Base-by-base conservation (phyloP, 2,329 filamentous ascomycete species). In the Chaetomium olivaceum region DNA sequence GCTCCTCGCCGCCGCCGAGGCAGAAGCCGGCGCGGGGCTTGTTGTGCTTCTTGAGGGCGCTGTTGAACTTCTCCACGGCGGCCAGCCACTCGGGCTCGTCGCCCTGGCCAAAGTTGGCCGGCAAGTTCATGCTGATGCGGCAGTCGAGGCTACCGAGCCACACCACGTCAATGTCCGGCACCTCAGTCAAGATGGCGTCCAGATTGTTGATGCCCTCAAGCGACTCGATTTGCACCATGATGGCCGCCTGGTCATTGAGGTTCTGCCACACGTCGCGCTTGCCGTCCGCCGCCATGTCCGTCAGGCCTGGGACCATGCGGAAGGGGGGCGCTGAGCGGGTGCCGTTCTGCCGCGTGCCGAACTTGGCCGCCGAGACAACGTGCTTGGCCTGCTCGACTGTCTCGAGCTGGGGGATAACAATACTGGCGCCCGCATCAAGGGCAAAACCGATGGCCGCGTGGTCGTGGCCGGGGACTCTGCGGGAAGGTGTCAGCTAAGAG, bases 161-260 rank as follows among this genome's bases (percentile, higher is more conserved):
- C 19, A 82, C 80, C 21, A 77, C 71, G 69, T 83, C 81, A 33
- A 83, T 80, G 50, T 82, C 78, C 1, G 79, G 78, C 29, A 76
- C 76, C 64, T 77, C 78, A 16, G 80, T 81, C 33, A 83, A 76
- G 63, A 83, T 82, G 48, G 74, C 79, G 67, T 83, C 81, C n/a
- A 83, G 79, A 70, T 83, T 82, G 61, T 79, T 71, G 64, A 82
- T 74, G 52, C 76, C 81, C 60, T 76, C 72, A 4, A 78, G 69
- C 0, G 76, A 73, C 71, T 83, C 81, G 48, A 83, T 80, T 71
- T 83, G 81, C 57, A 83, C 80, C 74, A 82, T 79, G 64, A 83
- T 72, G 55, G 81, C 81, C 0, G 81, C 80, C 71, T 82, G 81
- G 60, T 79, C 71, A 71, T 83, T 83, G 33, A 81, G 59, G 67